These are phyloP conservation scores for Centrapalus pauciflorus DNA, from an alignment of 129 eudicot genomes.

Conservation along the genomic window DNA sequence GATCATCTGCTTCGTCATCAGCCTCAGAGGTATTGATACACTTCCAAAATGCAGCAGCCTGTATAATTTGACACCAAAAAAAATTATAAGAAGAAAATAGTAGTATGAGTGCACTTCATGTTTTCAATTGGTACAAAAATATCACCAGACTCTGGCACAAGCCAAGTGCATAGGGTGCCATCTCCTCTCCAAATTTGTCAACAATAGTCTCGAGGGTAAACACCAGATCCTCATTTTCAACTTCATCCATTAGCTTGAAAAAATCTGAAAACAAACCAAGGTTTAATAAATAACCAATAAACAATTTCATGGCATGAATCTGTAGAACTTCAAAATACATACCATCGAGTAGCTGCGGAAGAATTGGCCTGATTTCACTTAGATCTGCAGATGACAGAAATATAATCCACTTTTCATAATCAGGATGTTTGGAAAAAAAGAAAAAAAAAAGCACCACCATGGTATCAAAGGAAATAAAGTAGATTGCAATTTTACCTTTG, in stretches of 20 bases:
- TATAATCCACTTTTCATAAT: neutral
- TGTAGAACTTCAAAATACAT: constrained; percentile 7
- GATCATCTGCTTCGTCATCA: constrained; percentile 91
- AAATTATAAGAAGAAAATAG: constrained; percentile 1
- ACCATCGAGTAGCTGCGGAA: constrained; percentile 97
- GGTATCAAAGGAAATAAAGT: neutral
- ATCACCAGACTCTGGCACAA: constrained; percentile 93
- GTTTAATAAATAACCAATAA: neutral
- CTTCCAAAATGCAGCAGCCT: constrained; percentile 99
- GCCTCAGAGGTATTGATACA: constrained; percentile 83
- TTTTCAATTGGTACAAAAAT: neutral
- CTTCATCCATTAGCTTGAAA: constrained; percentile 95
- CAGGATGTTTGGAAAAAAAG: neutral
- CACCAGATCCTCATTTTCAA: constrained; percentile 98
- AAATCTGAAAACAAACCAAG: constrained; percentile 46
- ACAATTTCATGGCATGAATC: neutral
- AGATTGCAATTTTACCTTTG: constrained; percentile 38
- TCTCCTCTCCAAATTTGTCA: constrained; percentile 98
- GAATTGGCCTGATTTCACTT: constrained; percentile 89
- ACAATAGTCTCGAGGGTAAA: constrained; percentile 97
- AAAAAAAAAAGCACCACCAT: no score
- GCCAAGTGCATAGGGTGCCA: constrained; percentile 99
- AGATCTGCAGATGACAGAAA: constrained; percentile 38
- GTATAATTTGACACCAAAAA: neutral
- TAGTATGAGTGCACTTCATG: neutral